Evolutionary conservation across 2,329 filamentous ascomycete genomes (phyloP).

Genomic region (Hirsutella rhossiliensis): DNA sequence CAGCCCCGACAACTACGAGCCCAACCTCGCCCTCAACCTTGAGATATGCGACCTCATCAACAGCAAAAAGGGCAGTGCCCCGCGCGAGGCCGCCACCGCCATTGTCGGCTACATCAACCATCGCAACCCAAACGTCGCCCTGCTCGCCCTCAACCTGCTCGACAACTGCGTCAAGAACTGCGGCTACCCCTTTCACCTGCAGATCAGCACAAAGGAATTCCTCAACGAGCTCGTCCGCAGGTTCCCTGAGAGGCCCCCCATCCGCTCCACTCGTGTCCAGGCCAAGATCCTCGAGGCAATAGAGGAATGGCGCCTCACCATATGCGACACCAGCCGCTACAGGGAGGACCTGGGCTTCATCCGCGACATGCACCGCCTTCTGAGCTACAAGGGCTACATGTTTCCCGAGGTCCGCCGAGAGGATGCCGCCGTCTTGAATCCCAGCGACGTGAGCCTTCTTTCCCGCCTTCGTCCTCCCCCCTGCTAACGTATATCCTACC

Average conservation of each 20-base stretch:
- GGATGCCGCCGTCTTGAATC: constrained; percentile 92
- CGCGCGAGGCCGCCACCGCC: constrained; percentile 84
- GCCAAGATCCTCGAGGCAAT: constrained; percentile 88
- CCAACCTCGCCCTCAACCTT: constrained; percentile 89
- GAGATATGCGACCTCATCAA: constrained; percentile 97
- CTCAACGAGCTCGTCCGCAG: constrained; percentile 94
- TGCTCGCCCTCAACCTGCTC: constrained; percentile 82
- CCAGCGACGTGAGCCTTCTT: constrained; percentile 67
- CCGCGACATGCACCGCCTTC: constrained; percentile 87
- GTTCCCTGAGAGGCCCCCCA: constrained; percentile 86
- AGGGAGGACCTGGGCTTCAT: constrained; percentile 96
- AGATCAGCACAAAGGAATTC: constrained; percentile 98
- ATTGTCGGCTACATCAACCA: constrained; percentile 95
- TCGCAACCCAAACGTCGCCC: constrained; percentile 87
- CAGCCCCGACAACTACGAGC: constrained; percentile 95
- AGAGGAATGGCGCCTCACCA: constrained; percentile 96
- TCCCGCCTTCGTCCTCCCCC: background rate
- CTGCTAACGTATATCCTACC: constrained; percentile 14
- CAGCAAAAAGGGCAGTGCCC: constrained; percentile 89
- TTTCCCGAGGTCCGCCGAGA: constrained; percentile 89
- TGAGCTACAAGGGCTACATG: constrained; percentile 94
- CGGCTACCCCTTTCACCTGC: constrained; percentile 95
- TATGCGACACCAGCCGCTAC: constrained; percentile 96
- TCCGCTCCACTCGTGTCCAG: constrained; percentile 79
- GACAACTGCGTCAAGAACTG: constrained; percentile 99